Percentiles rank a stretch among this genome's conserved stretches.
phyloP scores from a whole-genome alignment of 192 early-diverging fungal genomes.

The Phycomyces nitens region DNA sequence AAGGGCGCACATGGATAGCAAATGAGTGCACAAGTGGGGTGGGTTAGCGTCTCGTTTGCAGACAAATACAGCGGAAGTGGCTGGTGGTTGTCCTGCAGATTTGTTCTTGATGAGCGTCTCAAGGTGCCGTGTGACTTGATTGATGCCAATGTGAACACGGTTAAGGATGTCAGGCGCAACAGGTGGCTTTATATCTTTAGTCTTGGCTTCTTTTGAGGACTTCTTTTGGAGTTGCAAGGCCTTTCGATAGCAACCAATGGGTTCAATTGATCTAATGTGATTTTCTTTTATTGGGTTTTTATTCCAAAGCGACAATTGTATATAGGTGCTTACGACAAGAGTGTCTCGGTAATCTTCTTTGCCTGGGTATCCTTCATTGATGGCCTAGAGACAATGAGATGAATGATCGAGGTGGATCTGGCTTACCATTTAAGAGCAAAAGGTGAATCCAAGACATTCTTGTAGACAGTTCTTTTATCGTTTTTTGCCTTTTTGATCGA shows the following conservation, averaged over 20 bases:
- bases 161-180: slow-evolving; percentile 4
- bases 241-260: slow-evolving; percentile 10
- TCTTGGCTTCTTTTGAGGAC: not conserved
- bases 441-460: slow-evolving; percentile 15
- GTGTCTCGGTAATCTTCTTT: not conserved
- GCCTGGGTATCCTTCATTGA: not conserved
- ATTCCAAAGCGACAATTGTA: no score
- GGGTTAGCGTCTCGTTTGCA: slow-evolving; percentile 21
- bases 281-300: not conserved
- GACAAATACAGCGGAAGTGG: slow-evolving; percentile 2
- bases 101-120: slow-evolving; percentile 8
- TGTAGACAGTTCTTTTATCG: slow-evolving; percentile 1
- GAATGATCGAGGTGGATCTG: not conserved
- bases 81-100: not conserved
- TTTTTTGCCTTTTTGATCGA: not conserved
- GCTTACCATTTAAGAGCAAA: slow-evolving; percentile 14
- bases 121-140: slow-evolving; percentile 14
- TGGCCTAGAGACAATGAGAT: slow-evolving; percentile 7
- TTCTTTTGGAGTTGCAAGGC: not conserved
- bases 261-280: slow-evolving; percentile 2
- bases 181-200: no score
- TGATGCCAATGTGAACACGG: slow-evolving; percentile 8
- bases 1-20: slow-evolving; percentile 14
- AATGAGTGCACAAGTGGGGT: slow-evolving; percentile 1
- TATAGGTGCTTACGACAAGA: slow-evolving; percentile 10